A percentile compares a stretch with the other conserved stretches of the same genome.
Evolutionary conservation across 768 basidiomycete genomes (phyloP).

Genomic region (Galerina sulciceps): DNA sequence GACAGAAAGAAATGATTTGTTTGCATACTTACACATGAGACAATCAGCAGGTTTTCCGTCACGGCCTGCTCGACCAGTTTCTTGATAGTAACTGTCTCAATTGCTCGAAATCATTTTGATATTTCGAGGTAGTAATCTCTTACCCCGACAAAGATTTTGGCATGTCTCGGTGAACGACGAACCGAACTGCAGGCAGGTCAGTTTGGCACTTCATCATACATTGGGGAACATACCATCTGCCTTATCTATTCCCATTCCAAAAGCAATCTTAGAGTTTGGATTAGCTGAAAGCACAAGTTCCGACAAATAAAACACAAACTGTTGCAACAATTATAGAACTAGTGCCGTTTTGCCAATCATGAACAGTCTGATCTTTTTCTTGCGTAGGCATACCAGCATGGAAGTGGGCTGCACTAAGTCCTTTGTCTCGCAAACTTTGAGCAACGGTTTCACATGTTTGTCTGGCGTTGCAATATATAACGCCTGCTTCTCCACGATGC

Average conservation of each 20-base stretch:
- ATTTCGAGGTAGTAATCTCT: conserved; percentile 16
- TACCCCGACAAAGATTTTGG: conserved; percentile 88
- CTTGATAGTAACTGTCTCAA: conserved; percentile 79
- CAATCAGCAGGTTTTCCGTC: conserved; percentile 87
- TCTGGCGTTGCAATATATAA: conserved; percentile 83
- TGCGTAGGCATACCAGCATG: conserved; percentile 76
- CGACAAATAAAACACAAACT: conserved; percentile 43
- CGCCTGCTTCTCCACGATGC: conserved; percentile 67
- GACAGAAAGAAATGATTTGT: background rate
- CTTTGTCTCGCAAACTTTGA: conserved; percentile 59
- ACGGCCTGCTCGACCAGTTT: conserved; percentile 95
- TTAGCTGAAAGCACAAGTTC: background rate
- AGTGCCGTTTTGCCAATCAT: conserved; percentile 73
- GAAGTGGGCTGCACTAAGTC: conserved; percentile 75
- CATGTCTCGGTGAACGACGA: conserved; percentile 86
- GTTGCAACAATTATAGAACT: conserved; percentile 92
- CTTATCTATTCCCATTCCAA: conserved; percentile 98
- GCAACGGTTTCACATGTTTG: conserved; percentile 84
- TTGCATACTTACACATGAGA: conserved; percentile 69
- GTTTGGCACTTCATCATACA: background rate
- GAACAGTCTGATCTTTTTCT: conserved; percentile 66
- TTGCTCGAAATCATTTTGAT: conserved; percentile 4
- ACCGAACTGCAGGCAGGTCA: conserved; percentile 64
- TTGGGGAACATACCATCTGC: conserved; percentile 54
- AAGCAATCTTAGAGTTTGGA: conserved; percentile 68